Conservation (phyloP, 1,139 yeast species). For the Saccharomyces hybrid region DNA sequence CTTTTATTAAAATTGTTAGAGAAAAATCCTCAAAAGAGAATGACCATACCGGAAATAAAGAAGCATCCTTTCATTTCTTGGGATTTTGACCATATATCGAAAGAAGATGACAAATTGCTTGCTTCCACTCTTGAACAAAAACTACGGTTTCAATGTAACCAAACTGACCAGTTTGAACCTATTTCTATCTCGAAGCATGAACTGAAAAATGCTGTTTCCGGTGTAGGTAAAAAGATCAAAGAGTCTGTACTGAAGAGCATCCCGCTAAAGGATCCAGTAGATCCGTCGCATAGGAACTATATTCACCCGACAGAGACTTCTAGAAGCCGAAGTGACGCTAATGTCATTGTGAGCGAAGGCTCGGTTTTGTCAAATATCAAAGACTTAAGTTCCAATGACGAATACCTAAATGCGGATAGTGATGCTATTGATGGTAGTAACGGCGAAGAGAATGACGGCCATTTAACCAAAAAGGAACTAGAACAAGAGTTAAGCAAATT, state of each 20-base stretch:
- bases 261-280: slow-evolving; percentile 5
- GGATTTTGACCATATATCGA: slow-evolving; percentile 27
- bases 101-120: slow-evolving; percentile 10
- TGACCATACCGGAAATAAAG: slow-evolving; percentile 67
- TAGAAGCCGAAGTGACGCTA: slow-evolving; percentile 6
- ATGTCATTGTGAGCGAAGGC: slow-evolving; percentile 16
- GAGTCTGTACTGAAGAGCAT: slow-evolving; percentile 54
- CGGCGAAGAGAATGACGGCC: slow-evolving; percentile 44
- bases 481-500: slow-evolving; percentile 24
- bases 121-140: slow-evolving; percentile 17
- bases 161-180: slow-evolving; percentile 30
- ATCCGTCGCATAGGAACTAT: not conserved
- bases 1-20: slow-evolving; percentile 55
- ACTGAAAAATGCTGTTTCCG: slow-evolving; percentile 68
- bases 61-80: slow-evolving; percentile 56
- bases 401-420: not conserved
- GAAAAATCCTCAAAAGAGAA: slow-evolving; percentile 64
- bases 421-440: not conserved
- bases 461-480: slow-evolving; percentile 6
- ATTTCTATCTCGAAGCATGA: slow-evolving; percentile 64
- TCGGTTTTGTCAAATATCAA: slow-evolving; percentile 11
- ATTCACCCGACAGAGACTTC: not conserved
- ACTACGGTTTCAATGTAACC: slow-evolving; percentile 21
- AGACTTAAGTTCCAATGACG: slow-evolving; percentile 1
- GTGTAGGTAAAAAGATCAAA: slow-evolving; percentile 61